Evolutionary conservation across 768 basidiomycete genomes (phyloP).

Genomic region (Auricularia sp.): DNA sequence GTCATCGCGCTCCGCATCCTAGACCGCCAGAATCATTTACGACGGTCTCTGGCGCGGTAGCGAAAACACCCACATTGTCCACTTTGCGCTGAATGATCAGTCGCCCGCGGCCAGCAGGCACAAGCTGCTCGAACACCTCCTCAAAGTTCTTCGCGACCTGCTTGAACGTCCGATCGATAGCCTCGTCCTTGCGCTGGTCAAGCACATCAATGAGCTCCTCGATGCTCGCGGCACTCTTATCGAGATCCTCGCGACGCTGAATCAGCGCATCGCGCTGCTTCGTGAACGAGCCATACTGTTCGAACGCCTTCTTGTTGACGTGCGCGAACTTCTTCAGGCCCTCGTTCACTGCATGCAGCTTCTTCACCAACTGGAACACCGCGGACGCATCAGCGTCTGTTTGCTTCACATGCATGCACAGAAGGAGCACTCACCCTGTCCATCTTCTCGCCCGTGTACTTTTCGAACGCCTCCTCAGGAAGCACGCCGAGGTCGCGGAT

Average conservation of each 20-base stretch:
- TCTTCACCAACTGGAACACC: slow-evolving; percentile 68
- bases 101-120: slow-evolving; percentile 84
- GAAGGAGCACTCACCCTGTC: slow-evolving; percentile 53
- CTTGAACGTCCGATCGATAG: slow-evolving; percentile 96
- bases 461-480: slow-evolving; percentile 95
- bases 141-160: slow-evolving; percentile 96
- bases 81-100: slow-evolving; percentile 88
- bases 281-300: slow-evolving; percentile 96
- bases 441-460: slow-evolving; percentile 81
- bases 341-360: slow-evolving; percentile 87
- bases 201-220: slow-evolving; percentile 87
- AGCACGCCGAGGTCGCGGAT: slow-evolving; percentile 94
- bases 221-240: slow-evolving; percentile 81
- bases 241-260: slow-evolving; percentile 81
- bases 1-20: slow-evolving; percentile 69
- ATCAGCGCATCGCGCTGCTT: slow-evolving; percentile 91
- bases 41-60: not conserved
- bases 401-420: not conserved
- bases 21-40: not conserved
- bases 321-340: slow-evolving; percentile 92
- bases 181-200: slow-evolving; percentile 96
- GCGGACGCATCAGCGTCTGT: not conserved
- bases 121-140: slow-evolving; percentile 92
- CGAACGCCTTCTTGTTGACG: slow-evolving; percentile 99
- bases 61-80: slow-evolving; percentile 51